Evolutionary conservation across 306 rosid species (phyloP), one percentile per base, ranked within the genome.

Genomic region (Citrullus amarus): DNA sequence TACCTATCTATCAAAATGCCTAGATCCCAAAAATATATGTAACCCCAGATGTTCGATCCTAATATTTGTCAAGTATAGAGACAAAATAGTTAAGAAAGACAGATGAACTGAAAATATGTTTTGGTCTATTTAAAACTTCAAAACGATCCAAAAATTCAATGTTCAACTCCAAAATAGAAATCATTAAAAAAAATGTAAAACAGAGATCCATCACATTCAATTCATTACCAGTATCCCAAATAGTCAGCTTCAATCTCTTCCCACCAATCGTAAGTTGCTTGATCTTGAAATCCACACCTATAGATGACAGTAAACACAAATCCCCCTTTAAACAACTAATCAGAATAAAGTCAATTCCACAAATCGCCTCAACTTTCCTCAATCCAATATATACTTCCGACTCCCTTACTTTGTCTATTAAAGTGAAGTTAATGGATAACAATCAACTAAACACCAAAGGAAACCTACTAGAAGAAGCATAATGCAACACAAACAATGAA

Each of bases 271-370:
- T 83, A 38, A 92, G 92, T 51, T 62, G 84, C 90, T 94, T 94
- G 88, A 92, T 89, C 90, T 92, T 94, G 80, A 94, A 94, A 89
- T 94, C 98, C 87, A 94, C 98, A 78, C 98, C 98, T 94, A 54
- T 0, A 44, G 79, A 81, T 20, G 75, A 81, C 43, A 69, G 55
- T n/a, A 2, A 65, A 17, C 72, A 51, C 6, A 39, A 67, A 67
- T 17, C 66, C 25, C 22, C 13, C 53, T 39, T 17, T 38, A 41
- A 67, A 41, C 44, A 17, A 67, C 17, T n/a, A 67, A 67, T 67
- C 72, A 17, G 30, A 34, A 36, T 16, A 66, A 17, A 18, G 14
- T 28, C 9, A 60, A 60, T 5, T 28, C 62, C 62, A 28, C 7
- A 59, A 20, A 58, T 25, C 6, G 11, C 30, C 34, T 1, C 9